Percentiles rank a stretch among this genome's conserved stretches.
These are phyloP conservation scores for Pythium phragmitis DNA, from an alignment of 352 stramenopile genomes.

Conservation along the genomic window DNA sequence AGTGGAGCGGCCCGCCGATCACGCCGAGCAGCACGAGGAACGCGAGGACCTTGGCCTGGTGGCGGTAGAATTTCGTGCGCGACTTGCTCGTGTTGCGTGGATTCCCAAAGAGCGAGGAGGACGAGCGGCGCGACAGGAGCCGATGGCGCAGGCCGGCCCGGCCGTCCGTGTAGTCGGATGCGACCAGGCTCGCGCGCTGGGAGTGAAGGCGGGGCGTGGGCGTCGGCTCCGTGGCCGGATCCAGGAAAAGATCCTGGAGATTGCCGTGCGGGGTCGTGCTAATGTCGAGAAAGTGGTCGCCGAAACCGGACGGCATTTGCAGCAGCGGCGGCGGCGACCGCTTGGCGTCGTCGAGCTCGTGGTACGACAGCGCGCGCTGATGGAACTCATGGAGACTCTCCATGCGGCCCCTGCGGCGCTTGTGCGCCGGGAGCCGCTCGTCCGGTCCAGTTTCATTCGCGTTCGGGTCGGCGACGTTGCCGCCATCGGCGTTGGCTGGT, in stretches of 20 bases:
- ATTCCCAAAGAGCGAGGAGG: slow-evolving; percentile 66
- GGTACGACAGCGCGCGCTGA: slow-evolving; percentile 66
- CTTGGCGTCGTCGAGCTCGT: slow-evolving; percentile 24
- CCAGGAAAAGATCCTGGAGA: slow-evolving; percentile 22
- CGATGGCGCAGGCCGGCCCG: slow-evolving; percentile 43
- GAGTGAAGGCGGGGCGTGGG: neutral
- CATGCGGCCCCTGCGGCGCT: slow-evolving; percentile 70
- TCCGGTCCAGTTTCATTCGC: slow-evolving; percentile 20
- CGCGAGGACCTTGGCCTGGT: slow-evolving; percentile 65
- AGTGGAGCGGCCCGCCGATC: slow-evolving; percentile 77
- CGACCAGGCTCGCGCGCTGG: slow-evolving; percentile 10
- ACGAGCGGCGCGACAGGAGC: slow-evolving; percentile 39
- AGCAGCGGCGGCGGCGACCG: slow-evolving; percentile 18
- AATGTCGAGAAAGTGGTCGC: slow-evolving; percentile 13
- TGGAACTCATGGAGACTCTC: slow-evolving; percentile 82
- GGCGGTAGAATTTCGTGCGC: slow-evolving; percentile 48
- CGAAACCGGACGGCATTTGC: neutral
- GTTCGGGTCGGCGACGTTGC: neutral
- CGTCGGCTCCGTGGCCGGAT: slow-evolving; percentile 7
- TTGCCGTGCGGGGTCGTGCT: slow-evolving; percentile 12
- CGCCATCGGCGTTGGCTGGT: neutral
- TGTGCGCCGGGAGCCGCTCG: slow-evolving; percentile 54
- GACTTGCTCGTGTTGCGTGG: slow-evolving; percentile 38
- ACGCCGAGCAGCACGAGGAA: slow-evolving; percentile 82
- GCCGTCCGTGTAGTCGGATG: slow-evolving; percentile 40